Conservation (phyloP, 768 basidiomycete genomes). For the Tylopilus balloui region DNA sequence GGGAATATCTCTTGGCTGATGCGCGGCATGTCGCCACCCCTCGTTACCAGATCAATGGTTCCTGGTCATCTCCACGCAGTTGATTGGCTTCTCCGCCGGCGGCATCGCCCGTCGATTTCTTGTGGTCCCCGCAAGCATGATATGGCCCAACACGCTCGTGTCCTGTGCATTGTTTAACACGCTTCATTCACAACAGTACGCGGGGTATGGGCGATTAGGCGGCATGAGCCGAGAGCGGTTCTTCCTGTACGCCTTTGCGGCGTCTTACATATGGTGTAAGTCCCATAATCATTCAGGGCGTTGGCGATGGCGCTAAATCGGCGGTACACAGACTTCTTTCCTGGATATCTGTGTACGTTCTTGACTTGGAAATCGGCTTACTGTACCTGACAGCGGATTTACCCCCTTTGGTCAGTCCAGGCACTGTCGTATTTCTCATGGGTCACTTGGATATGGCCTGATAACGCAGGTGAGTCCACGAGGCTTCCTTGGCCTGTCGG, state of each 20-base stretch:
- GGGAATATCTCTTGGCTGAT: constrained; percentile 1
- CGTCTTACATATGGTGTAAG: constrained; percentile 58
- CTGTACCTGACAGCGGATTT: neutral
- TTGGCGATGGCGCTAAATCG: constrained; percentile 8
- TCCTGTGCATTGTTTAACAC: constrained; percentile 76
- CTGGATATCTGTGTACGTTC: constrained; percentile 41
- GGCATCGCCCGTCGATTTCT: constrained; percentile 73
- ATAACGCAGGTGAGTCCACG: constrained; percentile 40
- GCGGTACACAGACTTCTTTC: constrained; percentile 35
- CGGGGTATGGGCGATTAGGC: constrained; percentile 56
- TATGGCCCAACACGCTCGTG: constrained; percentile 77
- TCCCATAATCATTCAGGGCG: neutral
- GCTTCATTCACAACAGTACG: constrained; percentile 63
- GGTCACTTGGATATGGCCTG: constrained; percentile 52
- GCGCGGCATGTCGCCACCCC: neutral
- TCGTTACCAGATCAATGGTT: constrained; percentile 63
- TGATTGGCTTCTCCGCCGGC: constrained; percentile 83
- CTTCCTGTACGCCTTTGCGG: constrained; percentile 62
- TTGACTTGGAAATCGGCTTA: neutral
- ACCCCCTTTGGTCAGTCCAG: constrained; percentile 32
- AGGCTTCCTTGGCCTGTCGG: constrained; percentile 12
- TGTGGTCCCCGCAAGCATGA: constrained; percentile 52
- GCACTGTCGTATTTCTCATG: constrained; percentile 56
- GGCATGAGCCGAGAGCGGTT: constrained; percentile 74
- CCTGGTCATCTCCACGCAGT: constrained; percentile 67